phyloP scores from a whole-genome alignment of 1,139 yeast species.

The Taphrina pruni region DNA sequence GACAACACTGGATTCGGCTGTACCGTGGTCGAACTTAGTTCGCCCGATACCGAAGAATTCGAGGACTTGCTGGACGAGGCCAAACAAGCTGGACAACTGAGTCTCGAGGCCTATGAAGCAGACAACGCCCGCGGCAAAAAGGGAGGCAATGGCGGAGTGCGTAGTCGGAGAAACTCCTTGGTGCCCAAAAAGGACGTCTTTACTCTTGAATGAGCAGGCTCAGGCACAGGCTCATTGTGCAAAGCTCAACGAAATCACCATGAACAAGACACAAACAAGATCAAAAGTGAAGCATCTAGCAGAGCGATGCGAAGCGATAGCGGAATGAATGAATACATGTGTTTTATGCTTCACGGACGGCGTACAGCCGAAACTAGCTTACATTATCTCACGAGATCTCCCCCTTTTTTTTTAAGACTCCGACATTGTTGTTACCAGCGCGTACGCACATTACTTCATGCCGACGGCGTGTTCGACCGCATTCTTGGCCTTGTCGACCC shows the following conservation, averaged over 20 bases:
- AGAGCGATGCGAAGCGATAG: not conserved
- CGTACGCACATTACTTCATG: not conserved
- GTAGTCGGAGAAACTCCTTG: not conserved
- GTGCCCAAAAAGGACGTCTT: constrained; percentile 12
- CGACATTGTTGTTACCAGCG: not conserved
- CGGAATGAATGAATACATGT: not conserved
- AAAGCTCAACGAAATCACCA: not conserved
- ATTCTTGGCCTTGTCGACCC: constrained; percentile 33
- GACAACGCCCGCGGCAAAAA: not conserved
- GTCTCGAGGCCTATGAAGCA: constrained; percentile 7
- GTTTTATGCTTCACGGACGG: not conserved
- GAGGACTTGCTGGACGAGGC: constrained; percentile 10
- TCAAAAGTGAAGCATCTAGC: not conserved
- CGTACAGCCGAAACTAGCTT: not conserved
- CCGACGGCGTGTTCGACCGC: constrained; percentile 36
- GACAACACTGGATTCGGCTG: constrained; percentile 18
- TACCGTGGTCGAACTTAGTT: constrained; percentile 24
- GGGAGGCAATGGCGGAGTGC: not conserved
- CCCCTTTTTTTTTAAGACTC: not conserved
- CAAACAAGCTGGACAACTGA: constrained; percentile 13
- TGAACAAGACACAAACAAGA: not conserved
- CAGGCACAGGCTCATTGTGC: not conserved
- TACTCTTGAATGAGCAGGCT: not conserved
- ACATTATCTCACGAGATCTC: not conserved
- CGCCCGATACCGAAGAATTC: constrained; percentile 10